Conservation (phyloP, 371 early-diverging fungal species). For the Fennellomyces sp. region DNA sequence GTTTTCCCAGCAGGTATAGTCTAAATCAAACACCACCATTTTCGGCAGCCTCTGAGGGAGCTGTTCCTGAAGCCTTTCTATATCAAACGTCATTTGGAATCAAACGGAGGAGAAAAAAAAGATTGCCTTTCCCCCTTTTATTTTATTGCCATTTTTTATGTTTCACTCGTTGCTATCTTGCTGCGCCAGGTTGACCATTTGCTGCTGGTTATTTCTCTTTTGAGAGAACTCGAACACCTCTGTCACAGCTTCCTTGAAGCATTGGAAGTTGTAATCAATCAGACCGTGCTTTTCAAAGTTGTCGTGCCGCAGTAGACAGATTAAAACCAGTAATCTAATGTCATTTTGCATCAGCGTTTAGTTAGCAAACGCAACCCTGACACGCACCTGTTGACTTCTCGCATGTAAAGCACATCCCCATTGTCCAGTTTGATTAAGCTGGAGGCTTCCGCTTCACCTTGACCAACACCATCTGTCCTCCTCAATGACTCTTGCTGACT, state of each 20-base stretch:
- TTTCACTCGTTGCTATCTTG: neutral
- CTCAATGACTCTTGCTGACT: conserved; percentile 16
- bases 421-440: conserved; percentile 79
- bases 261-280: conserved; percentile 88
- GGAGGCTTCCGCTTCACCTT: conserved; percentile 41
- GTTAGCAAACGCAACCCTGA: neutral
- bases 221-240: conserved; percentile 71
- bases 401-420: conserved; percentile 82
- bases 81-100: too few species aligned
- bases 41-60: conserved; percentile 30
- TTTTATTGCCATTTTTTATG: neutral
- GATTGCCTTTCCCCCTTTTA: neutral
- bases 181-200: neutral
- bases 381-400: conserved; percentile 72
- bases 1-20: conserved; percentile 55
- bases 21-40: conserved; percentile 55
- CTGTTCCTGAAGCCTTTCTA: neutral
- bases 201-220: conserved; percentile 36
- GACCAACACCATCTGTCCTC: conserved; percentile 2
- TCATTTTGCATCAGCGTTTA: neutral
- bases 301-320: conserved; percentile 83
- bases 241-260: conserved; percentile 74
- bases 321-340: conserved; percentile 71
- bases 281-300: conserved; percentile 89
- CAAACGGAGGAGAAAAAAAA: neutral